These are phyloP conservation scores for Leptodermis oblonga DNA, from an alignment of 257 asterid genomes.

Conservation along the genomic window DNA sequence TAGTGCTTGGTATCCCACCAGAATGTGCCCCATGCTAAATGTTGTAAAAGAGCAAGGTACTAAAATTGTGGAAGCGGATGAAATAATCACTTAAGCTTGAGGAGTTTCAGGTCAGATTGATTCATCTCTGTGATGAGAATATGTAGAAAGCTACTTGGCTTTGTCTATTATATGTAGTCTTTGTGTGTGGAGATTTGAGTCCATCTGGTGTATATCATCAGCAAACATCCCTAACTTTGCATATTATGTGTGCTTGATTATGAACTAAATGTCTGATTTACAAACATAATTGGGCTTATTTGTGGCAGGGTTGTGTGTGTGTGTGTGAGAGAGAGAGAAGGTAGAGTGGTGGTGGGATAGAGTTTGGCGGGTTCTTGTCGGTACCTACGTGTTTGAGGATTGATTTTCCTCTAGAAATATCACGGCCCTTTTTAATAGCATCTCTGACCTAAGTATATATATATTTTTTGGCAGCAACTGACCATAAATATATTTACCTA, in stretches of 20 bases:
- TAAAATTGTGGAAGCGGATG: slow-evolving; percentile 51
- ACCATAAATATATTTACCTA: too few relatives aligned
- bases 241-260: neutral
- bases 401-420: too few relatives aligned
- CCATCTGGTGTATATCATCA: neutral
- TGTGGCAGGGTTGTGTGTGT: neutral
- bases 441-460: too few relatives aligned
- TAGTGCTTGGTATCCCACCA: slow-evolving; percentile 64
- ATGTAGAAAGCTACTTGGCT: slow-evolving; percentile 23
- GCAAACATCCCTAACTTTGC: neutral
- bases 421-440: too few relatives aligned
- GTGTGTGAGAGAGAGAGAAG: too few relatives aligned
- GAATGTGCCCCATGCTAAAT: slow-evolving; percentile 67
- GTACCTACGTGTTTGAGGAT: too few relatives aligned
- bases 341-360: too few relatives aligned
- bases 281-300: neutral
- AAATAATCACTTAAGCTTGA: slow-evolving; percentile 54
- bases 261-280: neutral
- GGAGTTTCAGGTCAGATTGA: slow-evolving; percentile 62
- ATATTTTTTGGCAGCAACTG: too few relatives aligned
- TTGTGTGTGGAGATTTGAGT: slow-evolving; percentile 2
- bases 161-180: slow-evolving; percentile 12
- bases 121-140: slow-evolving; percentile 22
- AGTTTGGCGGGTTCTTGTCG: too few relatives aligned
- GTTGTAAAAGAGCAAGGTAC: slow-evolving; percentile 53